These are phyloP conservation scores for Vigna nakashimae DNA, from an alignment of 306 rosid genomes.

Conservation along the genomic window DNA sequence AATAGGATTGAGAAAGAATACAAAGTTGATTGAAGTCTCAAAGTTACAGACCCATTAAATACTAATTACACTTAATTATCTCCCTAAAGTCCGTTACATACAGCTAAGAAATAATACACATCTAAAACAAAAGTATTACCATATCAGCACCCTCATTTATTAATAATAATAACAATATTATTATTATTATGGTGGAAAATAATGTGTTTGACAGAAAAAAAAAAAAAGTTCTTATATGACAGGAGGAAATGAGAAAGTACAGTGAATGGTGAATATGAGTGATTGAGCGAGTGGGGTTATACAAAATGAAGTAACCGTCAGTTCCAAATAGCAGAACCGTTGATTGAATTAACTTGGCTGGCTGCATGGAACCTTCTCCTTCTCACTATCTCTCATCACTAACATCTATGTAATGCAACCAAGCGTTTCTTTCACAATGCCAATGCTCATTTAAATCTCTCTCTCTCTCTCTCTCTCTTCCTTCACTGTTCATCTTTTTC, in stretches of 20 bases:
- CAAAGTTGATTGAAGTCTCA: too few species aligned
- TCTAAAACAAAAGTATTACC: too few species aligned
- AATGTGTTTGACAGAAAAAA: background rate
- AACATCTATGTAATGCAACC: background rate
- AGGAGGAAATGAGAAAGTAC: background rate
- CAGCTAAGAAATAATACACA: too few species aligned
- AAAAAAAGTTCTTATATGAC: background rate
- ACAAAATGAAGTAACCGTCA: background rate
- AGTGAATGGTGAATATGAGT: background rate
- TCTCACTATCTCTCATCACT: background rate
- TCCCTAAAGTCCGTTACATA: too few species aligned
- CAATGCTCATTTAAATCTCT: slow-evolving; percentile 8
- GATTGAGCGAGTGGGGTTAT: background rate
- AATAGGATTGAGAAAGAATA: too few species aligned
- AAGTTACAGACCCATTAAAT: too few species aligned
- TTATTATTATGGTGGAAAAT: too few species aligned
- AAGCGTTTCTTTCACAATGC: slow-evolving; percentile 13
- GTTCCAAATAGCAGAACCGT: background rate
- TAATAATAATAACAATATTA: too few species aligned
- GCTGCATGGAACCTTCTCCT: background rate
- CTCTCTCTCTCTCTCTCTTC: too few species aligned
- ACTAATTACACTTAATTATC: too few species aligned
- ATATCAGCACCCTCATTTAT: too few species aligned
- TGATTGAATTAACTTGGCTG: background rate
- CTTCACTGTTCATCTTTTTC: background rate